phyloP scores from a whole-genome alignment of 1,284 basidiomycete species.

The Blastosporella zonata region DNA sequence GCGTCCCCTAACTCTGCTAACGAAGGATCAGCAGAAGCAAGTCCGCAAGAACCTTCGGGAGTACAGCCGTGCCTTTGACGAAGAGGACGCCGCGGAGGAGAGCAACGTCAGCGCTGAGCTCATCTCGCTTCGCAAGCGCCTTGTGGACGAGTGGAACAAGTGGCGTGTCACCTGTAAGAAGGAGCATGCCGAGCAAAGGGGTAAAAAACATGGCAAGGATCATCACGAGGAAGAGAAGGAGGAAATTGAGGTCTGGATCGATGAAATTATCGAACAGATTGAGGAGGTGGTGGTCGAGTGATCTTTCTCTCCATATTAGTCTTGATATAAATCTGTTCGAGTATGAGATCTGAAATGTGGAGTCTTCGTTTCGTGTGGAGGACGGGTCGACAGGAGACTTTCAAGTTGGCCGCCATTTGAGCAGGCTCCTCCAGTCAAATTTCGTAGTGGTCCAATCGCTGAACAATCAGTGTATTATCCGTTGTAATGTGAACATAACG shows the following conservation, averaged over 20 bases:
- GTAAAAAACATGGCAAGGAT: constrained; percentile 31
- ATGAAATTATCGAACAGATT: constrained; percentile 87
- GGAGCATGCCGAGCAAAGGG: constrained; percentile 36
- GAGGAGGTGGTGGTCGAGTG: constrained; percentile 75
- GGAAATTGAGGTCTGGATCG: constrained; percentile 87
- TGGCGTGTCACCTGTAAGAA: constrained; percentile 57
- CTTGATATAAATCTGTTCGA: too few relatives aligned
- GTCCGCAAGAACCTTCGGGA: constrained; percentile 92
- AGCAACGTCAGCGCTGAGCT: constrained; percentile 93
- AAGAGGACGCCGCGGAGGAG: constrained; percentile 95
- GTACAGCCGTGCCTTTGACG: constrained; percentile 91
- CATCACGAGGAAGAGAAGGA: constrained; percentile 67
- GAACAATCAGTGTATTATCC: too few relatives aligned
- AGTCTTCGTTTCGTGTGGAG: too few relatives aligned
- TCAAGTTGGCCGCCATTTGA: too few relatives aligned
- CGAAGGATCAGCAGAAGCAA: constrained; percentile 86
- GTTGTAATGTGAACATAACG: too few relatives aligned
- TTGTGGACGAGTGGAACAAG: constrained; percentile 98
- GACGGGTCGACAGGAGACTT: too few relatives aligned
- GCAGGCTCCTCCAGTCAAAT: too few relatives aligned
- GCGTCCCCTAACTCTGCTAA: constrained; percentile 83
- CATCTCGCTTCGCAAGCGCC: constrained; percentile 85
- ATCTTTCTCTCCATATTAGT: too few relatives aligned
- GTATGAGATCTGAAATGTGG: too few relatives aligned
- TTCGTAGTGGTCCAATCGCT: too few relatives aligned